phyloP scores from a whole-genome alignment of 176 grass and related monocot species.

The Carex myosuroides region DNA sequence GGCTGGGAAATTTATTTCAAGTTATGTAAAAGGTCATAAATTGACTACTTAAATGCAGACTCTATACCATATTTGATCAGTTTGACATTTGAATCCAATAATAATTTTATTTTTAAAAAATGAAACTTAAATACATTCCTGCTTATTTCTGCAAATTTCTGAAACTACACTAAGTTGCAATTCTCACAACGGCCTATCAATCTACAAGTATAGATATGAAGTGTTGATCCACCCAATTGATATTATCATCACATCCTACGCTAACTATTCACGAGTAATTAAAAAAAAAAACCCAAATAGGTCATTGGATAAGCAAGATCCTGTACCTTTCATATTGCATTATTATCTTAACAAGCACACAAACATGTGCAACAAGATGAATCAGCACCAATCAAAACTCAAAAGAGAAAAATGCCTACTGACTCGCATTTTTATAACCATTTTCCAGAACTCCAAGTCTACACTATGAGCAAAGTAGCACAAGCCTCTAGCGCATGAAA shows the following conservation, averaged over 20 bases:
- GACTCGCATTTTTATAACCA: constrained; percentile 4
- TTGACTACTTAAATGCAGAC: neutral
- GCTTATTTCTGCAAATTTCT: neutral
- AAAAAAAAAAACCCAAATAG: neutral
- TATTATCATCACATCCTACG: neutral
- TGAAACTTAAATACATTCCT: neutral
- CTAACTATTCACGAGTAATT: neutral
- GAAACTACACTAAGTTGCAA: neutral
- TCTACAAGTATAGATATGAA: neutral
- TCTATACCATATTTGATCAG: neutral
- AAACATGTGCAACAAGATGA: neutral
- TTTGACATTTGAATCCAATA: neutral
- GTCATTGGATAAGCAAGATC: neutral
- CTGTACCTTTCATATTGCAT: neutral
- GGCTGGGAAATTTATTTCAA: neutral
- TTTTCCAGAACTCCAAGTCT: neutral
- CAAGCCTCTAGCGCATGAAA: neutral
- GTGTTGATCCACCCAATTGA: neutral
- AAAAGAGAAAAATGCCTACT: neutral
- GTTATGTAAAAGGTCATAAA: neutral
- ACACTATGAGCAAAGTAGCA: neutral
- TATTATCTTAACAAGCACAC: neutral
- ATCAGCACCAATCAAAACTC: neutral
- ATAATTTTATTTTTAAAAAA: neutral
- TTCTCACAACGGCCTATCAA: neutral